phyloP scores from a whole-genome alignment of 2,329 filamentous ascomycete genomes.

The Blastomyces percursus region DNA sequence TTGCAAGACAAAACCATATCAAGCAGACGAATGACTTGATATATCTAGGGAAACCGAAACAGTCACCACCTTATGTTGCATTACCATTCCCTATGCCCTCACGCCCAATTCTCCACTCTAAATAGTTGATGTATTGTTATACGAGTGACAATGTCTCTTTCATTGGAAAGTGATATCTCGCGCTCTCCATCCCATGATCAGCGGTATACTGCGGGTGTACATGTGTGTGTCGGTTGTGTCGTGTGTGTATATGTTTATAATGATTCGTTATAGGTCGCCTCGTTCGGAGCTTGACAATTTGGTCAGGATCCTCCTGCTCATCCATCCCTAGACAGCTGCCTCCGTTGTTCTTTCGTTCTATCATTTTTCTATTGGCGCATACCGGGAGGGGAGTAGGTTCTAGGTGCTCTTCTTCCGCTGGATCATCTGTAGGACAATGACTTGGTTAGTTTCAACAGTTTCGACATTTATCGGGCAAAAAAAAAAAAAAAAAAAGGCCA shows the following conservation, averaged over 20 bases:
- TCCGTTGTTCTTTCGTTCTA: not conserved
- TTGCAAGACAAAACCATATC: not conserved
- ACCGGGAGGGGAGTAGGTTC: not conserved
- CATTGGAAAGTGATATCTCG: not conserved
- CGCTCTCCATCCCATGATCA: not conserved
- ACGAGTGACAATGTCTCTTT: not conserved
- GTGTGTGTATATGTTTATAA: not conserved
- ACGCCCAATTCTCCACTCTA: not conserved
- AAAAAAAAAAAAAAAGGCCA: not conserved
- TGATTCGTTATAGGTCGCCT: not conserved
- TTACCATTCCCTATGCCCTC: not conserved
- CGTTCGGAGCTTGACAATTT: not conserved
- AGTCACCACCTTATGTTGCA: not conserved
- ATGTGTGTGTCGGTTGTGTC: not conserved
- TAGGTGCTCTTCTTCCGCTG: constrained; percentile 2
- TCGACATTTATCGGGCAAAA: not conserved
- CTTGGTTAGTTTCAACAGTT: not conserved
- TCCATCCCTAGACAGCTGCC: not conserved
- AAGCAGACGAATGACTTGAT: not conserved
- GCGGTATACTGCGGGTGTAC: not conserved
- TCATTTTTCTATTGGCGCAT: not conserved
- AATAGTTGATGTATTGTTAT: not conserved
- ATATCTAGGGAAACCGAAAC: not conserved
- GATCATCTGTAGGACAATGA: not conserved
- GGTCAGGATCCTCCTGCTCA: not conserved